Evolutionary conservation across 1,139 yeast genomes (phyloP).

Genomic region (Diutina neorugosa): DNA sequence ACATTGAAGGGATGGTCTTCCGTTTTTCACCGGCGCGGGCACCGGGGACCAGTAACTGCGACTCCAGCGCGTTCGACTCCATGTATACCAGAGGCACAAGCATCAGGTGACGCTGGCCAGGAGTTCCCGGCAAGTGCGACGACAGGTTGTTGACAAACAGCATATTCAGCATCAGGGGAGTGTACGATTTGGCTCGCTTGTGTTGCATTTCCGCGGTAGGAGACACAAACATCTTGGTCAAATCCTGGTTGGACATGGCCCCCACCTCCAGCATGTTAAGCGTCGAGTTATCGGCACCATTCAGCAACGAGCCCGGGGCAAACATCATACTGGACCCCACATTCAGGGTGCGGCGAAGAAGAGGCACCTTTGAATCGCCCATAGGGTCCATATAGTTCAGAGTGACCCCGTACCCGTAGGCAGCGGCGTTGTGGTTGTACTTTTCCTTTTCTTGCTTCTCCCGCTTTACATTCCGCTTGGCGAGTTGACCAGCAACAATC

Average conservation of each 20-base stretch:
- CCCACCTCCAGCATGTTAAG: slow-evolving; percentile 24
- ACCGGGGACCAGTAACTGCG: slow-evolving; percentile 7
- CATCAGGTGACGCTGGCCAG: slow-evolving; percentile 21
- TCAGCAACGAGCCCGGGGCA: slow-evolving; percentile 12
- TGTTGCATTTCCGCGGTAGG: slow-evolving; percentile 67
- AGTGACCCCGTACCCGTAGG: slow-evolving; percentile 18
- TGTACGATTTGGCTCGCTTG: slow-evolving; percentile 18
- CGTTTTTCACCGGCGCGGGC: not conserved
- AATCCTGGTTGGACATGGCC: slow-evolving; percentile 27
- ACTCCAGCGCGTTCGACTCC: slow-evolving; percentile 23
- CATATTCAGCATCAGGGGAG: slow-evolving; percentile 13
- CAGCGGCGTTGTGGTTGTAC: slow-evolving; percentile 23
- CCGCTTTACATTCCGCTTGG: slow-evolving; percentile 20
- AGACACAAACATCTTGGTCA: slow-evolving; percentile 52
- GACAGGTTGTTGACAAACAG: slow-evolving; percentile 17
- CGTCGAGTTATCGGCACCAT: slow-evolving; percentile 27
- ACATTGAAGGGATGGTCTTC: slow-evolving; percentile 37
- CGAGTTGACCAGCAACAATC: slow-evolving; percentile 24
- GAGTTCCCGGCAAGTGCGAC: slow-evolving; percentile 12
- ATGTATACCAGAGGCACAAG: slow-evolving; percentile 24
- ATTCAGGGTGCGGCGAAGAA: slow-evolving; percentile 16
- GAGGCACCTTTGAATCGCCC: slow-evolving; percentile 24
- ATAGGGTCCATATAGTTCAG: slow-evolving; percentile 12
- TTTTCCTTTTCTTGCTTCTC: slow-evolving; percentile 28
- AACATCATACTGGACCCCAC: not conserved